phyloP scores from a whole-genome alignment of 495 filamentous ascomycete genomes.

The Penicillium maclennaniae region DNA sequence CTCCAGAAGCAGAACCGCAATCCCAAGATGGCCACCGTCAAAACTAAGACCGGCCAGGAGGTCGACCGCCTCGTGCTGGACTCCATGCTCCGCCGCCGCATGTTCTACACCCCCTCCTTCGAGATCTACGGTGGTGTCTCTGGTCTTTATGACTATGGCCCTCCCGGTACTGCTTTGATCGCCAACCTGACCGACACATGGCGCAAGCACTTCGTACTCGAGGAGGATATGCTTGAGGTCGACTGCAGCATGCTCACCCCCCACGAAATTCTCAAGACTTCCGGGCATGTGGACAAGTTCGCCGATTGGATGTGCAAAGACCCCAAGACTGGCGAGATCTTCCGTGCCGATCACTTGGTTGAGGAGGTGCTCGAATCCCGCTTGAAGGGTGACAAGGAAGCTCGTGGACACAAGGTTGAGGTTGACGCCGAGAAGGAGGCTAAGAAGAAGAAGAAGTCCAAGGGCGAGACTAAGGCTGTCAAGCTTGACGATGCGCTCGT shows the following conservation, averaged over 20 bases:
- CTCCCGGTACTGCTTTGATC: slow-evolving; percentile 73
- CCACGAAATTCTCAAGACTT: slow-evolving; percentile 88
- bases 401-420: slow-evolving; percentile 65
- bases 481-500: slow-evolving; percentile 62
- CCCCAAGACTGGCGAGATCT: slow-evolving; percentile 92
- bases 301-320: slow-evolving; percentile 99
- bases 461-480: slow-evolving; percentile 48
- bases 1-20: slow-evolving; percentile 31
- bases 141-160: slow-evolving; percentile 83
- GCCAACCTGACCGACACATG: slow-evolving; percentile 86
- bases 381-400: slow-evolving; percentile 76
- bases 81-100: slow-evolving; percentile 75
- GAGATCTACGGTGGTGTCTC: slow-evolving; percentile 88
- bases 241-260: slow-evolving; percentile 85
- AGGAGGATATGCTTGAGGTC: slow-evolving; percentile 89
- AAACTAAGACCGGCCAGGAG: slow-evolving; percentile 81
- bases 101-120: slow-evolving; percentile 94
- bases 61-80: slow-evolving; percentile 80
- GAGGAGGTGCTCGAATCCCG: slow-evolving; percentile 85
- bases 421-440: slow-evolving; percentile 62
- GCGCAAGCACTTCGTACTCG: slow-evolving; percentile 87
- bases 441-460: slow-evolving; percentile 64
- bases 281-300: slow-evolving; percentile 96
- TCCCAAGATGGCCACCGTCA: slow-evolving; percentile 57
- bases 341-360: slow-evolving; percentile 92